phyloP scores from a whole-genome alignment of 1,139 yeast species.

The Torulaspora pretoriensis region DNA sequence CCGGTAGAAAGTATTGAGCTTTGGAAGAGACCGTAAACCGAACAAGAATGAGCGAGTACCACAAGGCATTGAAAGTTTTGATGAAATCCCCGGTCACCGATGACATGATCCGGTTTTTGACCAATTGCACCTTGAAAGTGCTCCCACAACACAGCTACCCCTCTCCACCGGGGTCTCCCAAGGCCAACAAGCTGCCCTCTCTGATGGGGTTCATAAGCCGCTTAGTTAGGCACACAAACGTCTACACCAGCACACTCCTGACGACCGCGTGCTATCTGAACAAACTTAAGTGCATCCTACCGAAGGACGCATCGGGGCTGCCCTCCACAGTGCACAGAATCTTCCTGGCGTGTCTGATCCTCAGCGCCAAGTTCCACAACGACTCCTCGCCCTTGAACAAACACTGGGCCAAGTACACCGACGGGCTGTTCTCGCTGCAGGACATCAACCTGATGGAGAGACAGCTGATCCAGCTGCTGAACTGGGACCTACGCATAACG shows the following conservation, averaged over 20 bases:
- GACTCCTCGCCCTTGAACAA: constrained; percentile 72
- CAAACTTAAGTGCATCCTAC: constrained; percentile 55
- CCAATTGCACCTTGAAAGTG: constrained; percentile 32
- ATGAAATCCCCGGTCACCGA: constrained; percentile 37
- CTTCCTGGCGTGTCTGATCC: constrained; percentile 65
- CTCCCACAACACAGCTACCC: constrained; percentile 22
- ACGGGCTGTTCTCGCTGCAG: constrained; percentile 60
- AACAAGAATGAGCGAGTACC: constrained; percentile 27
- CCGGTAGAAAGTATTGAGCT: background rate
- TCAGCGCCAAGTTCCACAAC: constrained; percentile 69
- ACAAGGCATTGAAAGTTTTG: constrained; percentile 30
- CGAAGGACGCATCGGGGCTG: constrained; percentile 66
- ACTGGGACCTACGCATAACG: constrained; percentile 63
- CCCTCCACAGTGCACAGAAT: constrained; percentile 78
- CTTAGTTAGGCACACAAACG: constrained; percentile 67
- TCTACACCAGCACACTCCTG: constrained; percentile 72
- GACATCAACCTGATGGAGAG: constrained; percentile 80
- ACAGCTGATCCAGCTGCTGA: constrained; percentile 60
- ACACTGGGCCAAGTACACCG: constrained; percentile 77
- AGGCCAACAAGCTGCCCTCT: constrained; percentile 46
- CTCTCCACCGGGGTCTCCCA: constrained; percentile 23
- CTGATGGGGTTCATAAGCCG: constrained; percentile 69
- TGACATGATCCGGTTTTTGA: constrained; percentile 34
- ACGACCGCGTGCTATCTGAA: constrained; percentile 66
- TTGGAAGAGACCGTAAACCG: background rate